Evolutionary conservation across 2,329 filamentous ascomycete genomes (phyloP), one percentile per base, ranked within the genome.

Genomic region (Colletotrichum sp.): DNA sequence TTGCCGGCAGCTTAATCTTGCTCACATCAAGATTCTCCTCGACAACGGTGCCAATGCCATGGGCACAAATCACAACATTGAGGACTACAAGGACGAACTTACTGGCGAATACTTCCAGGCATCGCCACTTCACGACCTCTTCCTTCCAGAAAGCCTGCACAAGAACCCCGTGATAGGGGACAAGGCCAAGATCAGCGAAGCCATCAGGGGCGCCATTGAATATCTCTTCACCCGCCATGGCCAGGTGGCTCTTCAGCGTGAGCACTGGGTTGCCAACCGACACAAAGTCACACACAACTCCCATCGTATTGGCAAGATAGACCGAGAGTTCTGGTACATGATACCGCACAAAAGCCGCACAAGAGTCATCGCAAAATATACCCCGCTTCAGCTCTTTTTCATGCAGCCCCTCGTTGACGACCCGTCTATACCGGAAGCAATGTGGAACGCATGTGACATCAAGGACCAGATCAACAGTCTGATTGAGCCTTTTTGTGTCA

Each of bases 121-220:
- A 3, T 67, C 73, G 18, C 69, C 73, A n/a, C 55, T 72, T 30
- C 73, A 75, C 32, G 63, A 72, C 15, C 34, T 72, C n/a, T 72
- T 72, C 55, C 63, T 72, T 18, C 63, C 69, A 3, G 69, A 58
- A 15, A 24, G 71, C 8, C 36, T 61, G 7, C 7, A 16, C 12
- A 6, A 28, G 7, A 55, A 32, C 9, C 71, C 36, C 3, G 4
- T 30, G 8, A n/a, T 15, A 16, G 21, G 28, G 13, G 18, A 61
- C 5, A 66, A 32, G 6, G n/a, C 16, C 8, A 36, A 13, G 12
- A 32, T 69, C 21, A 60, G 65, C 15, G 18, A 24, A 21, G 18
- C 30, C 15, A 38, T 69, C 7, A 16, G 15, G 3, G 26, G 60
- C 28, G 32, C 32, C 32, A 21, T 71, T 18, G 26, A 26, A 18